These are phyloP conservation scores for Rhodotorula diobovata DNA, from an alignment of 768 basidiomycete genomes.

Conservation along the genomic window DNA sequence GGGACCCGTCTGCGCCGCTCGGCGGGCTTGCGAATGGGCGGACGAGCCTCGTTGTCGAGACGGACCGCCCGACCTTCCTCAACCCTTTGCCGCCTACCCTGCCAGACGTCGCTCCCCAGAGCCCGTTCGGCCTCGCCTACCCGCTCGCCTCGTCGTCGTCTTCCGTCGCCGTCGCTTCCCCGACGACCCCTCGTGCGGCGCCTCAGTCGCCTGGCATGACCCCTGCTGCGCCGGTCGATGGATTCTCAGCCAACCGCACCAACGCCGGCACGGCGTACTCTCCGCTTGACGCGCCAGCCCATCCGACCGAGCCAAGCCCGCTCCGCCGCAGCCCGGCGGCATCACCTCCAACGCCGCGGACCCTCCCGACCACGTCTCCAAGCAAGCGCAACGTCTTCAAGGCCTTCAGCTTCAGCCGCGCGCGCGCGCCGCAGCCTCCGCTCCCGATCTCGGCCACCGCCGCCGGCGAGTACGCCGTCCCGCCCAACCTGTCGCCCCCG, in stretches of 20 bases:
- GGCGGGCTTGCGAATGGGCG: not conserved
- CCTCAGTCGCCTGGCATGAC: not conserved
- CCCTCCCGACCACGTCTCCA: not conserved
- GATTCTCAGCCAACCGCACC: constrained; percentile 19
- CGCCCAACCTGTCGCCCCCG: not conserved
- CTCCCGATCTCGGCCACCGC: not conserved
- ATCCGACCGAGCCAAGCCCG: not conserved
- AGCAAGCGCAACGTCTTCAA: constrained; percentile 9
- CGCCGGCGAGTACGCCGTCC: not conserved
- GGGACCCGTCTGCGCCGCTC: not conserved
- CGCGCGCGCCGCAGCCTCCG: not conserved
- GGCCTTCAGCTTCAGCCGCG: not conserved
- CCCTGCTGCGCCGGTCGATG: not conserved
- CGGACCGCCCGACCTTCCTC: not conserved
- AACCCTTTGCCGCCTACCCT: not conserved
- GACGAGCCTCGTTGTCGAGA: not conserved
- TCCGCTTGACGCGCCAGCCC: not conserved
- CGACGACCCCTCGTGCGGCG: not conserved
- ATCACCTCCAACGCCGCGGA: not conserved
- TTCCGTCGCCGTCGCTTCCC: not conserved
- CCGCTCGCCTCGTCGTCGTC: not conserved
- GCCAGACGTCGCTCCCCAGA: not conserved
- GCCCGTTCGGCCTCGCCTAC: not conserved
- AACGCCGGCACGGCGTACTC: not conserved
- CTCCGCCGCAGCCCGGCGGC: not conserved